Conservation (phyloP, 1,284 basidiomycete species). For the Moniliella sp. region DNA sequence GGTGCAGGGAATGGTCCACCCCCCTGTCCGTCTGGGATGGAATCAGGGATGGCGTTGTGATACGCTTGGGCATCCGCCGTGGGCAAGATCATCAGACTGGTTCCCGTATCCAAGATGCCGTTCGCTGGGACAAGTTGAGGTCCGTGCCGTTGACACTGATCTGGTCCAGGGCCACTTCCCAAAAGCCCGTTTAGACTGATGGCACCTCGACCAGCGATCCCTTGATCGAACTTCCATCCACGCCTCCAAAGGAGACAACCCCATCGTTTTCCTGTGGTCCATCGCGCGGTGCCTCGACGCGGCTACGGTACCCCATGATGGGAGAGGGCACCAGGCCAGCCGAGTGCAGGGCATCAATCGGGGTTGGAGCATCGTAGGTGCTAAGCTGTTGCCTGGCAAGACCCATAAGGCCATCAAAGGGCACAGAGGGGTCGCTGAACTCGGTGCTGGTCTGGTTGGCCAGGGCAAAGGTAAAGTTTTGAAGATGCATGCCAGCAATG, state of each 20-base stretch:
- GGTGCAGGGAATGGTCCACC: constrained; percentile 58
- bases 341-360: constrained; percentile 50
- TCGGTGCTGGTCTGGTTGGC: constrained; percentile 46
- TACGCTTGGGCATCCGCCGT: constrained; percentile 40
- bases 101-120: constrained; percentile 34
- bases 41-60: constrained; percentile 45
- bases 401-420: constrained; percentile 66
- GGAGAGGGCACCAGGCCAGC: constrained; percentile 46
- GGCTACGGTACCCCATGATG: constrained; percentile 60
- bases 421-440: constrained; percentile 37
- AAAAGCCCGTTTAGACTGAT: constrained; percentile 43
- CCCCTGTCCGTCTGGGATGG: constrained; percentile 36
- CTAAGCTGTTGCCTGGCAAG: constrained; percentile 39
- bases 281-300: constrained; percentile 45
- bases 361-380: constrained; percentile 47
- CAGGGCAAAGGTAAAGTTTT: constrained; percentile 51
- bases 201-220: constrained; percentile 24
- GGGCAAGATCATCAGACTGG: constrained; percentile 36
- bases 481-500: constrained; percentile 47
- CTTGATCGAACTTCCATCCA: constrained; percentile 45
- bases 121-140: constrained; percentile 38
- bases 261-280: constrained; percentile 56
- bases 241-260: constrained; percentile 53
- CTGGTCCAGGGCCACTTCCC: constrained; percentile 48
- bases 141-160: constrained; percentile 44